Evolutionary conservation across 495 filamentous ascomycete genomes (phyloP).

Genomic region (Penicillium manginii): DNA sequence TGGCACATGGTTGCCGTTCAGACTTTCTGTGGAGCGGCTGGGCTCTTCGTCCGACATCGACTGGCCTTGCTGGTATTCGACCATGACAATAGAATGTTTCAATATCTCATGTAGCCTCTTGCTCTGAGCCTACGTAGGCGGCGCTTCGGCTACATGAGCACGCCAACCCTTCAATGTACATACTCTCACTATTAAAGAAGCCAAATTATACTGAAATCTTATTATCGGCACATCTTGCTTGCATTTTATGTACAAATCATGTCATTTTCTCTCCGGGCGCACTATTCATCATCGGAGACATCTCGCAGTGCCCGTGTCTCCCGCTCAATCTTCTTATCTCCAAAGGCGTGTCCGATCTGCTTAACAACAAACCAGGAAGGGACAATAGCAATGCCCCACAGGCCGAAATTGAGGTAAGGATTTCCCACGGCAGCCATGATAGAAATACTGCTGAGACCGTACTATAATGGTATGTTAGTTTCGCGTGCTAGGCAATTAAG

Average conservation of each 20-base stretch:
- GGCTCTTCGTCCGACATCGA: constrained; percentile 82
- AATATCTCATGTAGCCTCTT: constrained; percentile 27
- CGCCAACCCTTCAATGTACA: constrained; percentile 12
- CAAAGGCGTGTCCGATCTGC: constrained; percentile 48
- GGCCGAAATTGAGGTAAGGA: constrained; percentile 64
- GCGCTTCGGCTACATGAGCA: background rate
- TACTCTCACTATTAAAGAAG: background rate
- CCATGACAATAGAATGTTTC: constrained; percentile 70
- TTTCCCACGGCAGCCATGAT: constrained; percentile 63
- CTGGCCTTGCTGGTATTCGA: constrained; percentile 84
- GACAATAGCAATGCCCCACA: constrained; percentile 59
- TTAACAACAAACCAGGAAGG: constrained; percentile 64
- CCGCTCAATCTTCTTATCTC: constrained; percentile 41
- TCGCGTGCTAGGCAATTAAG: no score
- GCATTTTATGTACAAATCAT: background rate
- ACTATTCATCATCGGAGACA: constrained; percentile 16
- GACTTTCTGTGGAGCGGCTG: constrained; percentile 70
- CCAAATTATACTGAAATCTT: no score
- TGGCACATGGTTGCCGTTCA: constrained; percentile 77
- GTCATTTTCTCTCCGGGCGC: background rate
- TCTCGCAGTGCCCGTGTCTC: constrained; percentile 26
- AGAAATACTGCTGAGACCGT: constrained; percentile 58
- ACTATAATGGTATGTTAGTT: constrained; percentile 29
- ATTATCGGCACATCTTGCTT: background rate
- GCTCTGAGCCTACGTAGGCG: background rate